Conservation (phyloP, 306 rosid genomes). For the Ceratonia siliqua region DNA sequence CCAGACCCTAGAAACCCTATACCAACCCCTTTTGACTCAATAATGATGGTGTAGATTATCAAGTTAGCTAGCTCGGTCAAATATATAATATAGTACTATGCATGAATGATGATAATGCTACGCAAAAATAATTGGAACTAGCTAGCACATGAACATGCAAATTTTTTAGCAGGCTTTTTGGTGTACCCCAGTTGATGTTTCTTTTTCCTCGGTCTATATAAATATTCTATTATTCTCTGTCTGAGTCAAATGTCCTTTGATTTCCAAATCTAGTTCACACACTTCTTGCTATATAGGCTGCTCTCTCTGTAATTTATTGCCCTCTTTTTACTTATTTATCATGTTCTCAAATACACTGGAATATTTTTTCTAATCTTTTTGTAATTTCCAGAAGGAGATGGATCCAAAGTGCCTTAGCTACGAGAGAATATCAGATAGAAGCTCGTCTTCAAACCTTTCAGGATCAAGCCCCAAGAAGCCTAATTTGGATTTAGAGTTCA, state of each 20-base stretch:
- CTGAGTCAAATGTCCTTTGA: constrained; percentile 61
- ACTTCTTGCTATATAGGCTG: constrained; percentile 6
- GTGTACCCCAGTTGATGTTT: constrained; percentile 46
- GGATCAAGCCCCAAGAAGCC: constrained; percentile 82
- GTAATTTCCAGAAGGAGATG: constrained; percentile 55
- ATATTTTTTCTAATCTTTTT: neutral
- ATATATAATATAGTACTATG: neutral
- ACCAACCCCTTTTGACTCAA: constrained; percentile 42
- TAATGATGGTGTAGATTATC: constrained; percentile 27
- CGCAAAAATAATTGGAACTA: constrained; percentile 42
- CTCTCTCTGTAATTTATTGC: neutral
- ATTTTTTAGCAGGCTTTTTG: constrained; percentile 54
- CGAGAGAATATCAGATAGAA: constrained; percentile 82
- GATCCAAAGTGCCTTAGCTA: constrained; percentile 77
- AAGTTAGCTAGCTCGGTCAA: constrained; percentile 11
- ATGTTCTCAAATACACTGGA: constrained; percentile 16
- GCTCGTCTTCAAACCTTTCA: constrained; percentile 71
- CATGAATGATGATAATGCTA: constrained; percentile 24
- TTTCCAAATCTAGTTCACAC: constrained; percentile 44
- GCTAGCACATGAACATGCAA: constrained; percentile 44
- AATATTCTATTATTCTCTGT: constrained; percentile 53
- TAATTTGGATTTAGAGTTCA: constrained; percentile 95
- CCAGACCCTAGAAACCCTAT: constrained; percentile 38
- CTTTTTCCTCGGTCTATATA: constrained; percentile 44
- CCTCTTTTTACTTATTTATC: neutral